phyloP scores from a whole-genome alignment of 805 yeast species.

The Candida berthetii region DNA sequence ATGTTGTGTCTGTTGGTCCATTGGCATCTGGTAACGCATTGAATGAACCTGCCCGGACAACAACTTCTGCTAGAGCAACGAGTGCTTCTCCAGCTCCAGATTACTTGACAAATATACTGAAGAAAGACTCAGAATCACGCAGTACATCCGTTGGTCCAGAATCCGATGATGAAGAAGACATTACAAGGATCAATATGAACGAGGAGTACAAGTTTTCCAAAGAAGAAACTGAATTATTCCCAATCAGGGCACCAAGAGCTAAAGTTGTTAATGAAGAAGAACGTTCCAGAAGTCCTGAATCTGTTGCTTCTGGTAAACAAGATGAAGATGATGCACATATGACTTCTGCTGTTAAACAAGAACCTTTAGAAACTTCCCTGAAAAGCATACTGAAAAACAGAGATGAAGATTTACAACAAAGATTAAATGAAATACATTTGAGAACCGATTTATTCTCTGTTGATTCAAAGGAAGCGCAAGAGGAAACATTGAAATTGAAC shows the following conservation, averaged over 20 bases:
- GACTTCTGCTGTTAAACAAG: slow-evolving; percentile 14
- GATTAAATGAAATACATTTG: slow-evolving; percentile 20
- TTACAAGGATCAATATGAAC: slow-evolving; percentile 56
- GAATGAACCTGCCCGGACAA: slow-evolving; percentile 10
- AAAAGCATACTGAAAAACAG: slow-evolving; percentile 14
- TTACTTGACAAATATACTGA: slow-evolving; percentile 28
- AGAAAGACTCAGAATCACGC: slow-evolving; percentile 18
- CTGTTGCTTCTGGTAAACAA: slow-evolving; percentile 16
- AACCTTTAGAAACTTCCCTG: slow-evolving; percentile 12
- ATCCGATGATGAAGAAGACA: slow-evolving; percentile 28
- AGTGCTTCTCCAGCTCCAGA: slow-evolving; percentile 31
- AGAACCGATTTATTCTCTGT: slow-evolving; percentile 22
- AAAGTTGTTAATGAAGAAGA: slow-evolving; percentile 44
- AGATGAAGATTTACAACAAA: slow-evolving; percentile 21
- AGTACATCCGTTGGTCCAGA: slow-evolving; percentile 20
- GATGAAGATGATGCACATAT: slow-evolving; percentile 20
- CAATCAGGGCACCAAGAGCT: slow-evolving; percentile 61
- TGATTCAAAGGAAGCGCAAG: slow-evolving; percentile 26
- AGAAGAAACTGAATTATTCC: slow-evolving; percentile 54
- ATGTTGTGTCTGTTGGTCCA: slow-evolving; percentile 68
- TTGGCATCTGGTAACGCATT: slow-evolving; percentile 52
- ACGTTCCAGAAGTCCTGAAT: slow-evolving; percentile 18
- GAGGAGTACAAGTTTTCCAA: slow-evolving; percentile 42
- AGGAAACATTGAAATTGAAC: slow-evolving; percentile 26
- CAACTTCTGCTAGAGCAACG: slow-evolving; percentile 14